Evolutionary conservation across 805 yeast species (phyloP).

Genomic region (Torulaspora maleeae): DNA sequence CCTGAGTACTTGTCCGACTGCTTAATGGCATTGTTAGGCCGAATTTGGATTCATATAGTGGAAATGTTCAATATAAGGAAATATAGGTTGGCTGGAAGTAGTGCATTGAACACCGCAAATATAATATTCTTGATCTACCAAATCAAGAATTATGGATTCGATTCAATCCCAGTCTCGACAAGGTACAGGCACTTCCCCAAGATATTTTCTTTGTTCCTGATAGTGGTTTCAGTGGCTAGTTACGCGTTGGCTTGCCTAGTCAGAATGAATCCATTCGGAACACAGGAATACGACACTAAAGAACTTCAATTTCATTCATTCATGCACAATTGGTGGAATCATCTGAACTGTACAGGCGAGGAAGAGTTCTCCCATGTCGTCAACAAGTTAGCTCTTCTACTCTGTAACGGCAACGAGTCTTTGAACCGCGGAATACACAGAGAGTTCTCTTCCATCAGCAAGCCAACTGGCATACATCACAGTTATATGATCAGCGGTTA

Average conservation of each 20-base stretch:
- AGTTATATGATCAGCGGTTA: slow-evolving; percentile 25
- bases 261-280: slow-evolving; percentile 38
- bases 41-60: slow-evolving; percentile 57
- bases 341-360: slow-evolving; percentile 32
- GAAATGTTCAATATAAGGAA: slow-evolving; percentile 50
- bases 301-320: slow-evolving; percentile 32
- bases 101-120: slow-evolving; percentile 52
- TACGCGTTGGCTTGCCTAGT: slow-evolving; percentile 56
- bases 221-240: slow-evolving; percentile 47
- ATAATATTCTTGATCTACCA: slow-evolving; percentile 44
- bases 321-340: slow-evolving; percentile 29
- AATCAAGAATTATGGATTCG: slow-evolving; percentile 39
- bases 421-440: slow-evolving; percentile 25
- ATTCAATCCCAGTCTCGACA: slow-evolving; percentile 51
- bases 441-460: slow-evolving; percentile 23
- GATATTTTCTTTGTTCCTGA: slow-evolving; percentile 47
- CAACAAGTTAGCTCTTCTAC: slow-evolving; percentile 21
- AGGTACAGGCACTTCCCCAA: slow-evolving; percentile 65
- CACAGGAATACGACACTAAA: slow-evolving; percentile 8
- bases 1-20: slow-evolving; percentile 30
- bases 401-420: slow-evolving; percentile 24
- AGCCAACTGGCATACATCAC: slow-evolving; percentile 21
- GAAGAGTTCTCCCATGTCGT: slow-evolving; percentile 29
- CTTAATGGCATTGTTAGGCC: slow-evolving; percentile 54
- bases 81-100: slow-evolving; percentile 59